These are phyloP conservation scores for Saccharomyces uvarum DNA, from an alignment of 1,139 yeast species.

Conservation along the genomic window DNA sequence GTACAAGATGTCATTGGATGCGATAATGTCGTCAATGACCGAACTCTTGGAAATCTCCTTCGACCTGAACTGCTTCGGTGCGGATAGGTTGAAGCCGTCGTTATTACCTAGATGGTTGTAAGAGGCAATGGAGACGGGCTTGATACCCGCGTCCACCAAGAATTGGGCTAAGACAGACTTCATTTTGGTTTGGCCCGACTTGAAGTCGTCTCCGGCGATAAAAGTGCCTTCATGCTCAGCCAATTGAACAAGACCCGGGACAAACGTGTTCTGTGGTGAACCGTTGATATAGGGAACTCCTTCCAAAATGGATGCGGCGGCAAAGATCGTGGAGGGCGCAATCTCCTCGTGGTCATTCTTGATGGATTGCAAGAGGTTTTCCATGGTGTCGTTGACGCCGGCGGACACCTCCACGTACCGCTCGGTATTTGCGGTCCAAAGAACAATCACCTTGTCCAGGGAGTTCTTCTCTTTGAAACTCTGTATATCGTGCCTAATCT, in stretches of 20 bases:
- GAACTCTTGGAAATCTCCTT: conserved; percentile 91
- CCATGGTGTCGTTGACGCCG: conserved; percentile 86
- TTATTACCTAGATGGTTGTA: conserved; percentile 95
- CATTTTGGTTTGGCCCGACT: conserved; percentile 92
- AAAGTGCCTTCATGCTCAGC: conserved; percentile 71
- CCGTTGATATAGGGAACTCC: conserved; percentile 88
- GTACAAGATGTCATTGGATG: conserved; percentile 78
- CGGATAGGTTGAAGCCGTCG: conserved; percentile 86
- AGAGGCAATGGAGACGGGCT: conserved; percentile 88
- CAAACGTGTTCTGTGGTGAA: conserved; percentile 95
- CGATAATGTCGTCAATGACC: conserved; percentile 91
- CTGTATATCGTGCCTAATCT: conserved; percentile 73
- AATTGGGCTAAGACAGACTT: conserved; percentile 94
- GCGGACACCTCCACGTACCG: conserved; percentile 71
- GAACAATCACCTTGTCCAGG: conserved; percentile 79
- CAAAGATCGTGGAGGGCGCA: conserved; percentile 86
- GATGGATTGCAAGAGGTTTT: conserved; percentile 65
- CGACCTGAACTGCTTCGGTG: conserved; percentile 89
- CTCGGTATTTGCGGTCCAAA: conserved; percentile 98
- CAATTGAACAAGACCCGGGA: conserved; percentile 86
- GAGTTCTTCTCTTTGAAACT: conserved; percentile 66
- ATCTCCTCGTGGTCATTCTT: conserved; percentile 76
- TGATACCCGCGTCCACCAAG: conserved; percentile 94
- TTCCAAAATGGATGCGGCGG: conserved; percentile 87
- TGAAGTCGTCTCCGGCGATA: conserved; percentile 96